These are phyloP conservation scores for Ciborinia camelliae DNA, from an alignment of 2,329 filamentous ascomycete genomes.

Conservation along the genomic window DNA sequence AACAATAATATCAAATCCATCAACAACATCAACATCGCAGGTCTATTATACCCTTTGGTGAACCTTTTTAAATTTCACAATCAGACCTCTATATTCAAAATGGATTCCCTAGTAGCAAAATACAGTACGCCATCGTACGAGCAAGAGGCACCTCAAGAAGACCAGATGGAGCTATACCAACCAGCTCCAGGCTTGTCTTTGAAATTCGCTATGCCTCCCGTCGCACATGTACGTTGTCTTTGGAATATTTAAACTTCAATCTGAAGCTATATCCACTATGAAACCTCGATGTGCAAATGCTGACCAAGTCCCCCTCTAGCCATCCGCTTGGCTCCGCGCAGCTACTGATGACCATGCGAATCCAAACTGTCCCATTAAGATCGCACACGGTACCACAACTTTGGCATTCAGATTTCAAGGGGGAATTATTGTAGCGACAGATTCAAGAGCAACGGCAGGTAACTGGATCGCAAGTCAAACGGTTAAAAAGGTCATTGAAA, in stretches of 20 bases:
- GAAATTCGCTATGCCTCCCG: conserved; percentile 91
- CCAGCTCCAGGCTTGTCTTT: conserved; percentile 74
- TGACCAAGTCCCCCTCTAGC: conserved; percentile 62
- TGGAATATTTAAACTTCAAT: conserved; percentile 17
- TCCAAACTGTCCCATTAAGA: conserved; percentile 97
- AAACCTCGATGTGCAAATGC: conserved; percentile 5
- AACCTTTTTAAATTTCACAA: not conserved
- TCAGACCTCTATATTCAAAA: conserved; percentile 41
- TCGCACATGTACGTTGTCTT: conserved; percentile 69
- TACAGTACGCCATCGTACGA: conserved; percentile 79
- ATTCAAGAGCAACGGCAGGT: conserved; percentile 93
- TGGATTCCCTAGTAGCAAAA: conserved; percentile 91
- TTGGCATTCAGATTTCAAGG: conserved; percentile 97
- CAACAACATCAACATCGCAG: not conserved
- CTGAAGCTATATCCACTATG: conserved; percentile 16
- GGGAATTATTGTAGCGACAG: conserved; percentile 96
- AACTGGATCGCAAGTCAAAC: conserved; percentile 99
- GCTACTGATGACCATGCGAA: conserved; percentile 97
- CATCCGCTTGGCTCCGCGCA: conserved; percentile 90
- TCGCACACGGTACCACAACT: conserved; percentile 97
- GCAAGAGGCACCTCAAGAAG: conserved; percentile 67
- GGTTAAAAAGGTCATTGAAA: conserved; percentile 99
- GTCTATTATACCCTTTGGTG: not conserved
- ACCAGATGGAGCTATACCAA: conserved; percentile 70
- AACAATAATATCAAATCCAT: conserved; percentile 32